phyloP scores from a whole-genome alignment of 2,329 filamentous ascomycete genomes.

The Ascomycota sp. region DNA sequence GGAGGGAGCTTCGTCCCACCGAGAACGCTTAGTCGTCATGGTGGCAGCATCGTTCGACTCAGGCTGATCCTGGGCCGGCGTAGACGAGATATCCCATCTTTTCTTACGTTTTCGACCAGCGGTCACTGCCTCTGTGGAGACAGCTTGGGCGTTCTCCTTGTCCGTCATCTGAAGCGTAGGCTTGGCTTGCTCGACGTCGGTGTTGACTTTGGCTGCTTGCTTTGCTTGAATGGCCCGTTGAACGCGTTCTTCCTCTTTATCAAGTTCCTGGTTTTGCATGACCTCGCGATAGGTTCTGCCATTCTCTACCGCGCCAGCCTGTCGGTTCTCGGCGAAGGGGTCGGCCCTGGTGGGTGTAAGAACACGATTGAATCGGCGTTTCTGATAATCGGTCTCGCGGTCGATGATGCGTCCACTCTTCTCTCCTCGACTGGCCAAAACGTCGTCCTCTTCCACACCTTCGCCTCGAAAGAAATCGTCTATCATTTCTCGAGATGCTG shows the following conservation, averaged over 20 bases:
- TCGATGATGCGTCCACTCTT: conserved; percentile 80
- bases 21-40: conserved; percentile 51
- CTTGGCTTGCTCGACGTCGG: conserved; percentile 41
- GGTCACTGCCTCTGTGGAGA: conserved; percentile 40
- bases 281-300: conserved; percentile 73
- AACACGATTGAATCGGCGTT: conserved; percentile 73
- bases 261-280: conserved; percentile 78
- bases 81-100: conserved; percentile 71
- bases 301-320: conserved; percentile 45
- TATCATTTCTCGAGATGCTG: conserved; percentile 75
- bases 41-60: conserved; percentile 29
- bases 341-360: conserved; percentile 74
- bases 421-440: conserved; percentile 62
- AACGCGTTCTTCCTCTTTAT: conserved; percentile 83
- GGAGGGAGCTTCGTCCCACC: conserved; percentile 72
- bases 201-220: conserved; percentile 34
- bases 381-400: conserved; percentile 94
- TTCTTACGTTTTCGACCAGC: conserved; percentile 70
- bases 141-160: conserved; percentile 54
- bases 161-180: conserved; percentile 56
- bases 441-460: conserved; percentile 82
- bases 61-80: conserved; percentile 28
- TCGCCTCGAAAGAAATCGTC: conserved; percentile 77
- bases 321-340: conserved; percentile 58
- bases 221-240: conserved; percentile 61